Base-by-base conservation (phyloP, 768 basidiomycete genomes). In the Agaricus sinodeliciosus region DNA sequence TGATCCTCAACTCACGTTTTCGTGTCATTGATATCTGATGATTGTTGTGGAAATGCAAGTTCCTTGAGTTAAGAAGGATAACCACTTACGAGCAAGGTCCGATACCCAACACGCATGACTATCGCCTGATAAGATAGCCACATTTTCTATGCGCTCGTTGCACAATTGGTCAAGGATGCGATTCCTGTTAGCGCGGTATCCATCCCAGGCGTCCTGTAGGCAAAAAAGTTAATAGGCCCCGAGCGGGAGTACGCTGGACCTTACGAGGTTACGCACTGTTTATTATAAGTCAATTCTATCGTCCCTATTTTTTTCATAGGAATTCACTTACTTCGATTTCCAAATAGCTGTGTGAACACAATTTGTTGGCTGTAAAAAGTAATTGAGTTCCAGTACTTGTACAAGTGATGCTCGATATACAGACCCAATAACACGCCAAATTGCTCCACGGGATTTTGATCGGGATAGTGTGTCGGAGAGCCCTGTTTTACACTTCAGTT, bases 21-120 rank as follows among this genome's bases (percentile, higher is more conserved):
- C 1, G 76, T 77, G 54, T 77, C 75, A 56, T 80, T 80, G 8
- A 72, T 70, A 59, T 73, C 78, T 81, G 13, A 35, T 3, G 6
- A 19, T 15, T 31, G 7, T 12, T 2, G 3, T 1, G 12, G 5
- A 13, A 37, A 15, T n/a, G 26, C 8, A 15, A 9, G 16, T 31
- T 19, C 11, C 41, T 6, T 28, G 11, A 16, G n/a, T 25, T 6
- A 5, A 47, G 9, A 26, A 15, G n/a, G n/a, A 11, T 31, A 11
- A 4, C 5, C n/a, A 36, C 52, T 48, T 18, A 54, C 78, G 74
- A 35, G 77, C 73, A 15, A 80, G 69, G 58, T 82, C 80, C 37
- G 76, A 80, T 12, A 76, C 80, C 80, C 80, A 81, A 60, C 80
- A 80, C 4, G 78, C 78, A 58, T 83, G 80, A 49, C 77, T 78